Conservation (phyloP, 345 rosid genomes). For the Crucihimalaya himalaica region DNA sequence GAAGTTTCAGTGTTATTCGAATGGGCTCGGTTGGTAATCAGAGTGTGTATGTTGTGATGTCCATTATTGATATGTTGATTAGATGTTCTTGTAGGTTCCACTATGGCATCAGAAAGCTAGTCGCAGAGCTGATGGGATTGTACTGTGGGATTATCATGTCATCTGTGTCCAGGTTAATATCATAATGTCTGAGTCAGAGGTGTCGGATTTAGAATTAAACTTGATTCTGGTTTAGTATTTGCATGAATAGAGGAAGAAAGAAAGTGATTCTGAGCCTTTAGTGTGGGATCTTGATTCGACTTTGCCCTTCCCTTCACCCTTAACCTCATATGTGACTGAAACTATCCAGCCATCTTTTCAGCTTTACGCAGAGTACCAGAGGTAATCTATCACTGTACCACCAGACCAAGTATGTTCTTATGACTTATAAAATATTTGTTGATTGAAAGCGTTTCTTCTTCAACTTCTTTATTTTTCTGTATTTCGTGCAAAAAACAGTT, state of each 20-base stretch:
- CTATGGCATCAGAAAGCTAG: slow-evolving; percentile 96
- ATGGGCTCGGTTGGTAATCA: background rate
- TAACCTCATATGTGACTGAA: slow-evolving; percentile 61
- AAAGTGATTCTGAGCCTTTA: slow-evolving; percentile 44
- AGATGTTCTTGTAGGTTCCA: slow-evolving; percentile 57
- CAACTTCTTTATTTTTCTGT: background rate
- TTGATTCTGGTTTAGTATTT: slow-evolving; percentile 15
- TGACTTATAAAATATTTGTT: no score
- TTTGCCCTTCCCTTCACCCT: slow-evolving; percentile 77
- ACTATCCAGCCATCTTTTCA: slow-evolving; percentile 73
- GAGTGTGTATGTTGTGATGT: background rate
- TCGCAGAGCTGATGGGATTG: slow-evolving; percentile 71
- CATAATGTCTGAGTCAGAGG: background rate
- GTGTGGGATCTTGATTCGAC: slow-evolving; percentile 91
- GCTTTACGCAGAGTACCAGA: slow-evolving; percentile 72
- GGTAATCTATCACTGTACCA: slow-evolving; percentile 44
- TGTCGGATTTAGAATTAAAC: background rate
- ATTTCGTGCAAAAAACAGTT: background rate
- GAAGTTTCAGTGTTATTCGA: background rate
- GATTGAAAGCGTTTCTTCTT: no score
- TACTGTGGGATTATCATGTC: slow-evolving; percentile 91
- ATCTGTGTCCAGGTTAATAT: slow-evolving; percentile 72
- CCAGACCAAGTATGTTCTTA: background rate
- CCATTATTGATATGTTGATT: slow-evolving; percentile 5
- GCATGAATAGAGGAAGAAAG: slow-evolving; percentile 54